A percentile compares a stretch with the other conserved stretches of the same genome.
Evolutionary conservation across 176 grass and related monocot species (phyloP).

Genomic region (Carex myosuroides): DNA sequence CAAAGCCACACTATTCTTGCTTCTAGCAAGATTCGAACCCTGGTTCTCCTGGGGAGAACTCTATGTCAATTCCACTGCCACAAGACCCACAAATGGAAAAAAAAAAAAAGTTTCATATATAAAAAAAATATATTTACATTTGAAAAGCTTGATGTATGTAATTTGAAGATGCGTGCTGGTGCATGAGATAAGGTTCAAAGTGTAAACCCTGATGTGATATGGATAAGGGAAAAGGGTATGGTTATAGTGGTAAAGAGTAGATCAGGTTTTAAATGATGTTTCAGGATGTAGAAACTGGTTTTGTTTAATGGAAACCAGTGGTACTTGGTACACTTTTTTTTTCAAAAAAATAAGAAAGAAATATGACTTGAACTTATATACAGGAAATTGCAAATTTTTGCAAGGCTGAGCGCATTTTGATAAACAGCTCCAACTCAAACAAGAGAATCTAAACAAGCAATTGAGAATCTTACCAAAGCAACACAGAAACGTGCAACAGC

Average conservation of each 20-base stretch:
- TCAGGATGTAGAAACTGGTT: too few species aligned
- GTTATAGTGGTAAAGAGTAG: too few species aligned
- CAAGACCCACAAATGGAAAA: not conserved
- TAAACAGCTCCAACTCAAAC: not conserved
- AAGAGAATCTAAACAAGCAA: slow-evolving; percentile 12
- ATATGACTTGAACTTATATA: not conserved
- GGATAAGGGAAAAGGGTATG: not conserved
- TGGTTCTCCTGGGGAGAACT: too few species aligned
- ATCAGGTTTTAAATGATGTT: too few species aligned
- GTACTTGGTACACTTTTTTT: too few species aligned
- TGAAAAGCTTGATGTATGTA: not conserved
- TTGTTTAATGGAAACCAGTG: not conserved
- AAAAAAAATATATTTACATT: not conserved
- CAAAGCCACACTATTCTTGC: too few species aligned
- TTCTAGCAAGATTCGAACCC: too few species aligned
- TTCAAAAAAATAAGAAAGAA: not conserved
- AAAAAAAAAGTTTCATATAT: not conserved
- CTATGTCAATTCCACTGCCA: too few species aligned
- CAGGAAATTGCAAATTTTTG: not conserved
- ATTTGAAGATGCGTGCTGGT: not conserved
- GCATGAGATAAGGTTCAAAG: not conserved
- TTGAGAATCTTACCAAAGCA: slow-evolving; percentile 58
- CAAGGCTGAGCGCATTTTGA: not conserved
- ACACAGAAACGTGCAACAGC: slow-evolving; percentile 83
- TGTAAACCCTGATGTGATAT: not conserved